Evolutionary conservation across 1,139 yeast genomes (phyloP), one percentile per base, ranked within the genome.

Genomic region (Zygotorulaspora mrakii): DNA sequence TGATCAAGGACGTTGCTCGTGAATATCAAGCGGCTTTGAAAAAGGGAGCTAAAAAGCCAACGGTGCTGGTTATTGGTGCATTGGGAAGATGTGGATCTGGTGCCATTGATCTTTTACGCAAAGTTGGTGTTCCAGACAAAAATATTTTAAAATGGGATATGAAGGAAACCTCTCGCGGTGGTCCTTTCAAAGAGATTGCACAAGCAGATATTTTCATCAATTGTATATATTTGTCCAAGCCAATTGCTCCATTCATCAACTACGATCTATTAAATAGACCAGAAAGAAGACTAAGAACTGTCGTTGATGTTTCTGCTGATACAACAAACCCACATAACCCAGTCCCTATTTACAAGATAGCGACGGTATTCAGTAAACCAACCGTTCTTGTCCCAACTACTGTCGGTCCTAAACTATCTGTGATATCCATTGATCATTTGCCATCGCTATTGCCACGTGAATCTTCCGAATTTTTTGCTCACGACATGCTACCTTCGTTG

Each of bases 1-100:
- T 91, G 51, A 76, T 91, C 48, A 69, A 67, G 11, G 86, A 84
- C 53, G 87, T 89, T 58, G 75, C 77, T 64, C 64, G 65, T 51
- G 80, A 76, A 45, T 72, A 86, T 51, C 67, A 67, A 14, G 68
- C 62, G 28, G 95, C 94, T 11, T 69, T 79, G 47, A 70, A 64
- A 33, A 73, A 74, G 55, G 82, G 81, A 39, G 84, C 83, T 37
- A 73, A 70, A 61, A 71, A 69, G 54, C 98, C 97, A 50, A 82
- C 74, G 40, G 86, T 83, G 36, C 73, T 91, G 55, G 82, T 91
- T 41, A 91, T 91, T 62, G 99, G 99, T 60, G 98, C 98, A 17
- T 74, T 89, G 46, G 99, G 98, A 49, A 83, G 99, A 72, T 91
- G 98, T 69, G 99, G 99, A 43, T 80, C 94, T n/a, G 99, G 99